Conservation (phyloP, 306 rosid genomes). For the Hippophae tibetana region DNA sequence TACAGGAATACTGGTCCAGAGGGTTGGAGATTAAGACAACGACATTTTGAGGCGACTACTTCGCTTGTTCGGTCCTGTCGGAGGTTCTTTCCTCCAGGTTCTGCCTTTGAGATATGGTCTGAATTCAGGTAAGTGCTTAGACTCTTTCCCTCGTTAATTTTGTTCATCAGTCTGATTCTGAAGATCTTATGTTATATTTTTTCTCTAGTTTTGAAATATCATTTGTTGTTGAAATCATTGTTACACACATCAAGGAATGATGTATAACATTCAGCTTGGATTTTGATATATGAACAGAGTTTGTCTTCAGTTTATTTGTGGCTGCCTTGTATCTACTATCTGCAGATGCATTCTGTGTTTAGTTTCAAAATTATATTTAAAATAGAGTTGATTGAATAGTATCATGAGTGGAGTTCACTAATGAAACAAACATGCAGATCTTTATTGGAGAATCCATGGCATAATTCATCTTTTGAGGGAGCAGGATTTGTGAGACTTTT, state of each 20-base stretch:
- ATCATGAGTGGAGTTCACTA: conserved; percentile 9
- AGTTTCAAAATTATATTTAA: neutral
- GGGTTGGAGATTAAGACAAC: conserved; percentile 94
- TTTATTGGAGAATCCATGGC: conserved; percentile 94
- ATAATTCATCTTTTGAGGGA: conserved; percentile 93
- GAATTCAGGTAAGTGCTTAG: conserved; percentile 75
- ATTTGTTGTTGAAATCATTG: conserved; percentile 14
- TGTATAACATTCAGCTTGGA: conserved; percentile 10
- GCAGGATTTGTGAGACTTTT: conserved; percentile 94
- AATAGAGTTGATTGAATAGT: too few species aligned
- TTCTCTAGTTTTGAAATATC: conserved; percentile 14
- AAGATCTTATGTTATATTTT: conserved; percentile 4
- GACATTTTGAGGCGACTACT: conserved; percentile 81
- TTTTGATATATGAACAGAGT: conserved; percentile 12
- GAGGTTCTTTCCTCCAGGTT: conserved; percentile 81
- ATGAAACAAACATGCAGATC: conserved; percentile 51
- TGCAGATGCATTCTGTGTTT: neutral
- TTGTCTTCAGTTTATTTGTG: neutral
- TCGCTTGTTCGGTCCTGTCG: conserved; percentile 95
- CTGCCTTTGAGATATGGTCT: conserved; percentile 95
- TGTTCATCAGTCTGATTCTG: neutral
- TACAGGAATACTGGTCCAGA: conserved; percentile 95
- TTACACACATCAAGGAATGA: conserved; percentile 13
- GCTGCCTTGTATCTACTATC: neutral
- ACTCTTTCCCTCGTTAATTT: conserved; percentile 17